phyloP scores from a whole-genome alignment of 805 yeast genomes.

The Cyberlindnera misumaiensis region DNA sequence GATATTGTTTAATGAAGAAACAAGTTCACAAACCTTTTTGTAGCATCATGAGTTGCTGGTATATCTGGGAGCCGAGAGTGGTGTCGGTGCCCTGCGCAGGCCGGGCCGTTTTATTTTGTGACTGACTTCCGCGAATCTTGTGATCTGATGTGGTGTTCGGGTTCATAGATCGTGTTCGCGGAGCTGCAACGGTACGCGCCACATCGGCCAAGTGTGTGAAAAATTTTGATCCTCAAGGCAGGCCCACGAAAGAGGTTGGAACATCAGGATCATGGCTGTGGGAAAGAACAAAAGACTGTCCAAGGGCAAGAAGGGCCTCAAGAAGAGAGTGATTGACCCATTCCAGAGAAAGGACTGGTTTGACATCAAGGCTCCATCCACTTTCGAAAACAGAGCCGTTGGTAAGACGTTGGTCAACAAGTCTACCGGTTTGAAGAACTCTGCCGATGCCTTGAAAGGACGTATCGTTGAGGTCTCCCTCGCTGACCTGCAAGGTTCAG shows the following conservation, averaged over 20 bases:
- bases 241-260: not conserved
- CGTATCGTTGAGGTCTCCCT: constrained; percentile 93
- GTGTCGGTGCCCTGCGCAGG: too few relatives aligned
- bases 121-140: constrained; percentile 3
- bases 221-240: constrained; percentile 5
- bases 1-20: constrained; percentile 35
- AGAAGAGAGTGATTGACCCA: constrained; percentile 99
- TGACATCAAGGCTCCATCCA: constrained; percentile 97
- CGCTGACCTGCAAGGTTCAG: constrained; percentile 97
- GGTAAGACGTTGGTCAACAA: constrained; percentile 98
- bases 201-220: constrained; percentile 6
- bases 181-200: not conserved
- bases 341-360: constrained; percentile 99
- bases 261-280: constrained; percentile 41
- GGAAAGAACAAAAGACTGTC: constrained; percentile 81
- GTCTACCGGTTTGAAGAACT: constrained; percentile 96
- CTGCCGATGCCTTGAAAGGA: constrained; percentile 97
- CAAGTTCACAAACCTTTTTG: constrained; percentile 24
- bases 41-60: too few relatives aligned
- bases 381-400: constrained; percentile 96
- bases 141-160: not conserved
- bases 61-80: too few relatives aligned
- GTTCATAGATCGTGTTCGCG: too few relatives aligned
- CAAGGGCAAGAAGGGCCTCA: constrained; percentile 94
- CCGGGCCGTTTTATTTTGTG: not conserved